Conservation (phyloP, 1,139 yeast genomes). For the Keqinozyma sinolaborantium region DNA sequence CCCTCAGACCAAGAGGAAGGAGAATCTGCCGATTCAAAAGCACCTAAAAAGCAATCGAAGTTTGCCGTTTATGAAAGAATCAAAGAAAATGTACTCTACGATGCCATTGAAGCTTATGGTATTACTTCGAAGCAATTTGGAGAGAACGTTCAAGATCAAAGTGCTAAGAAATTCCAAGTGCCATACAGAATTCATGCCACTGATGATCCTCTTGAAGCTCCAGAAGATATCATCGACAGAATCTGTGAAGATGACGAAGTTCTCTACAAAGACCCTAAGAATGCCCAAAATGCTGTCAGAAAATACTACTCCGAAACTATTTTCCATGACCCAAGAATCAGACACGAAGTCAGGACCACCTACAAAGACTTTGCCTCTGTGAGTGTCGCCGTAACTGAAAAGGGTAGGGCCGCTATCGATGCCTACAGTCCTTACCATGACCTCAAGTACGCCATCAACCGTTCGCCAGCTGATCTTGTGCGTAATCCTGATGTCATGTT, state of each 20-base stretch:
- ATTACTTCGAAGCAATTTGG: constrained; percentile 78
- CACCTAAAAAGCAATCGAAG: constrained; percentile 64
- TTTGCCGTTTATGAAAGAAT: constrained; percentile 75
- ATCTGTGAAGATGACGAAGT: constrained; percentile 53
- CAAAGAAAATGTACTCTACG: constrained; percentile 61
- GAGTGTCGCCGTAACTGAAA: constrained; percentile 78
- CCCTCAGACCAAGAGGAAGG: constrained; percentile 9
- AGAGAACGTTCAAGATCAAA: constrained; percentile 71
- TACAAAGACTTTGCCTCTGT: constrained; percentile 67
- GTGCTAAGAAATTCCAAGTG: constrained; percentile 39
- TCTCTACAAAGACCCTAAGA: constrained; percentile 54
- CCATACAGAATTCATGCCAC: constrained; percentile 69
- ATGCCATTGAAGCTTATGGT: constrained; percentile 71
- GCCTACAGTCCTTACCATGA: constrained; percentile 81
- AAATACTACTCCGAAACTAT: constrained; percentile 77
- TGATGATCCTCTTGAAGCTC: constrained; percentile 67
- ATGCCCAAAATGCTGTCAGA: constrained; percentile 72
- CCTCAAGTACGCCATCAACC: constrained; percentile 84
- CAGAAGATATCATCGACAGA: constrained; percentile 59
- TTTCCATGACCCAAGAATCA: constrained; percentile 75
- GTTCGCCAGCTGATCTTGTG: constrained; percentile 71
- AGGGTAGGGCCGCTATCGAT: constrained; percentile 80
- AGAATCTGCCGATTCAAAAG: constrained; percentile 7
- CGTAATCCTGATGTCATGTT: constrained; percentile 76
- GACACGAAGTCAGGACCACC: constrained; percentile 70